Evolutionary conservation across 345 rosid genomes (phyloP).

Genomic region (Erucastrum elatum): DNA sequence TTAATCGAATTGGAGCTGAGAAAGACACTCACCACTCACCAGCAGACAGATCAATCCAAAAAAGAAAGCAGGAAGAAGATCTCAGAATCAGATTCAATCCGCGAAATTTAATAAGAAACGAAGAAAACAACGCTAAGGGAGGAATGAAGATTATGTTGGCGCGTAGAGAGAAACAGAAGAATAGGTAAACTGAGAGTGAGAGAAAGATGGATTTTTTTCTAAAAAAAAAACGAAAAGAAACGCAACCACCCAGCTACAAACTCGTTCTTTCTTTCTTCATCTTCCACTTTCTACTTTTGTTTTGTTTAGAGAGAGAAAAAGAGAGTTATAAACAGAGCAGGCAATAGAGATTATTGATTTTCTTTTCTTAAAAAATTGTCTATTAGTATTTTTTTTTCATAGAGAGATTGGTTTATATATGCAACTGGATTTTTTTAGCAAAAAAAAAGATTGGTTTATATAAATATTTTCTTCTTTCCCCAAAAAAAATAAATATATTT

Average conservation of each 20-base stretch:
- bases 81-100: constrained; percentile 31
- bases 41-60: constrained; percentile 31
- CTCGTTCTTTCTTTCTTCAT: constrained; percentile 48
- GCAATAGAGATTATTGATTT: constrained; percentile 19
- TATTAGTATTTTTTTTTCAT: background rate
- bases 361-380: background rate
- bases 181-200: background rate
- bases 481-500: too few species aligned
- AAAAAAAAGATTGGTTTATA: too few species aligned
- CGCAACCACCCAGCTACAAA: constrained; percentile 52
- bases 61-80: background rate
- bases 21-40: constrained; percentile 35
- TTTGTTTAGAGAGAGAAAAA: background rate
- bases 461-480: too few species aligned
- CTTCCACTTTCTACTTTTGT: constrained; percentile 32
- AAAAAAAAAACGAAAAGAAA: constrained; percentile 30
- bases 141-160: constrained; percentile 12
- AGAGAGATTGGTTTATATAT: background rate
- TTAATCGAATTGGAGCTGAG: constrained; percentile 23
- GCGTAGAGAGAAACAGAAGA: constrained; percentile 9
- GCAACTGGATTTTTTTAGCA: too few species aligned
- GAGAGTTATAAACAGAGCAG: background rate
- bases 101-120: background rate
- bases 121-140: too few species aligned
- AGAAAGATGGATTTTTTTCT: background rate